Percentiles rank a stretch among this genome's conserved stretches.
phyloP scores from a whole-genome alignment of 495 filamentous ascomycete genomes.

The Neurospora sp. region DNA sequence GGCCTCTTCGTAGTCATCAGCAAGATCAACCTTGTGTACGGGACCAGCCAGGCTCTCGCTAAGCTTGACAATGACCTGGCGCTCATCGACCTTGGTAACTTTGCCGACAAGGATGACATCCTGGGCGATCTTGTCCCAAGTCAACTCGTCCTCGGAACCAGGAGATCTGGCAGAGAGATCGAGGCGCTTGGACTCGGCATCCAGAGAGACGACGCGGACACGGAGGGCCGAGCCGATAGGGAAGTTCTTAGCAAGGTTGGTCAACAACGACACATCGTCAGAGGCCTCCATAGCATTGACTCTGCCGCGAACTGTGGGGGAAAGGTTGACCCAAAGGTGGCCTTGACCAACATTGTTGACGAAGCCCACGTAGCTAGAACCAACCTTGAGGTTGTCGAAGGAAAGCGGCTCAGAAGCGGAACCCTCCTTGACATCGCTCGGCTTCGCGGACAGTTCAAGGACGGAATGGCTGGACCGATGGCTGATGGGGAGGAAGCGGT shows the following conservation, averaged over 20 bases:
- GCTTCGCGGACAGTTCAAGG: slow-evolving; percentile 83
- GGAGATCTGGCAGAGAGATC: slow-evolving; percentile 67
- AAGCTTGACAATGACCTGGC: slow-evolving; percentile 73
- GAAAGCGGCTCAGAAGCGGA: slow-evolving; percentile 43
- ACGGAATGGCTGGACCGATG: slow-evolving; percentile 73
- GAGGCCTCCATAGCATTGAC: slow-evolving; percentile 73
- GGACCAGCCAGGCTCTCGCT: slow-evolving; percentile 64
- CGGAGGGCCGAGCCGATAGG: slow-evolving; percentile 78
- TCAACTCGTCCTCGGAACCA: slow-evolving; percentile 41
- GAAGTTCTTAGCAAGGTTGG: slow-evolving; percentile 70
- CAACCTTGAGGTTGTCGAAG: slow-evolving; percentile 62
- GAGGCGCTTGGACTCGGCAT: slow-evolving; percentile 60
- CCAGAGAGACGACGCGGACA: slow-evolving; percentile 65
- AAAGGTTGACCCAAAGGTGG: slow-evolving; percentile 79
- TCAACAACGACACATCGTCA: slow-evolving; percentile 68
- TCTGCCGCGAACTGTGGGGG: slow-evolving; percentile 81
- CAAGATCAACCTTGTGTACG: slow-evolving; percentile 66
- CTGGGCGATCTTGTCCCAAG: slow-evolving; percentile 55
- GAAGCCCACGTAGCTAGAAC: slow-evolving; percentile 64
- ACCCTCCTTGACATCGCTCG: slow-evolving; percentile 46
- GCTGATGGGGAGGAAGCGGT: slow-evolving; percentile 83
- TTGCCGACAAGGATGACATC: slow-evolving; percentile 74
- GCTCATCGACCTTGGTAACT: slow-evolving; percentile 78
- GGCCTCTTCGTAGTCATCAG: slow-evolving; percentile 75
- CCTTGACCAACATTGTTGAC: slow-evolving; percentile 76